These are phyloP conservation scores for Phoma sp. DNA, from an alignment of 2,329 filamentous ascomycete genomes.

Conservation along the genomic window DNA sequence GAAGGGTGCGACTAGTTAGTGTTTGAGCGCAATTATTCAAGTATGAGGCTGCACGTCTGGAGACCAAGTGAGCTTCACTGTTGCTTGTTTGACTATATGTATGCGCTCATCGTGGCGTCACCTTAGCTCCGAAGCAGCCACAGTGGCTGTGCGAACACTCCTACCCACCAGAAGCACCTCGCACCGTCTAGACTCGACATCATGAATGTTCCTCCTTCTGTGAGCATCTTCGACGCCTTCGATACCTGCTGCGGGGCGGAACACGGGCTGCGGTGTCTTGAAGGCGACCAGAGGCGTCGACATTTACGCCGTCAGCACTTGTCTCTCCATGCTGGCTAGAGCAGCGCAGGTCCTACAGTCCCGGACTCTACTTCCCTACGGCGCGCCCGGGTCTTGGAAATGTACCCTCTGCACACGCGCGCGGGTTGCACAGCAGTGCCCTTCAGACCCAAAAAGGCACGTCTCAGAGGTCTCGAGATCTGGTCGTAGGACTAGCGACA, in stretches of 20 bases:
- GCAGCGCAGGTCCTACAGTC: constrained; percentile 1
- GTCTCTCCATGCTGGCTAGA: neutral
- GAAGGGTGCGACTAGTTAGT: neutral
- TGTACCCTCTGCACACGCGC: constrained; percentile 2
- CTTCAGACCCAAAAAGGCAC: constrained; percentile 2
- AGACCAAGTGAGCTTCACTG: neutral
- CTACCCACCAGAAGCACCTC: neutral
- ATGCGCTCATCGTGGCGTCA: constrained; percentile 21
- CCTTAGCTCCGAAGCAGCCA: constrained; percentile 2
- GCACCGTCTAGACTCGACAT: neutral
- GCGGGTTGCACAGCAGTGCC: constrained; percentile 4
- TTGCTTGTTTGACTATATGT: constrained; percentile 3
- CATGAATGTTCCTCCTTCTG: neutral
- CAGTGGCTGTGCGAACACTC: constrained; percentile 8
- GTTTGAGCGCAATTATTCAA: neutral
- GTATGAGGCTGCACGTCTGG: neutral
- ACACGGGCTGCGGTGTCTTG: neutral
- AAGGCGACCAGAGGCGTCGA: neutral
- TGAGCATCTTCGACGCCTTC: neutral
- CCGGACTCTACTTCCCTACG: constrained; percentile 2
- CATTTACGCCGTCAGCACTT: neutral
- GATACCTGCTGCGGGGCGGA: neutral
- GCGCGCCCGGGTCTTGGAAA: neutral
- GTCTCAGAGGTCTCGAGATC: constrained; percentile 17
- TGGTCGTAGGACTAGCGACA: constrained; percentile 9